These are phyloP conservation scores for Ganoderma sinense DNA, from an alignment of 1,284 basidiomycete genomes.

Conservation along the genomic window DNA sequence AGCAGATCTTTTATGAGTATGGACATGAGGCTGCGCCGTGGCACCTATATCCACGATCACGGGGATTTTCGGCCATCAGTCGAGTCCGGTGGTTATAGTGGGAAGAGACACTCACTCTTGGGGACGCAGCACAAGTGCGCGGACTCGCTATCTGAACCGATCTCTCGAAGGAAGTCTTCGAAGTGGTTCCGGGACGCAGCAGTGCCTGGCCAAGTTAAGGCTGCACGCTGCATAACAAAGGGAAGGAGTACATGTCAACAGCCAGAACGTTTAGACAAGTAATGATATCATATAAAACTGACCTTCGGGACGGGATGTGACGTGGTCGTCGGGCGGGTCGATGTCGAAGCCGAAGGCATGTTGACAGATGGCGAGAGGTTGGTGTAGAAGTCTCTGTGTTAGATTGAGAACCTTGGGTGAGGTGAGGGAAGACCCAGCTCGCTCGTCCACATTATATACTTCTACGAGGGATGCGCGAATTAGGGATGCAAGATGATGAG, in stretches of 20 bases:
- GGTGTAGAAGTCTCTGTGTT: conserved; percentile 7
- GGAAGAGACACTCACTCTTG: conserved; percentile 14
- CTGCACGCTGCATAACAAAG: conserved; percentile 20
- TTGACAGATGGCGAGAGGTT: conserved; percentile 8
- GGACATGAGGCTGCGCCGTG: conserved; percentile 28
- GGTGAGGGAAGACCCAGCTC: conserved; percentile 17
- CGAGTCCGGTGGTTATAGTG: not conserved
- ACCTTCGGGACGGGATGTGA: conserved; percentile 31
- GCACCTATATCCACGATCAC: conserved; percentile 34
- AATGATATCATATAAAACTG: conserved; percentile 22
- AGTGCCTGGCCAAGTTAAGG: conserved; percentile 31
- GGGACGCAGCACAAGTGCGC: conserved; percentile 32
- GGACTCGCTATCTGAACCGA: conserved; percentile 32
- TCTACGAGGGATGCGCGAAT: conserved; percentile 25
- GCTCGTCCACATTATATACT: conserved; percentile 26
- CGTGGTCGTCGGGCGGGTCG: conserved; percentile 14
- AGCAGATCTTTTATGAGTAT: conserved; percentile 18
- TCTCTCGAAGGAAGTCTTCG: conserved; percentile 39
- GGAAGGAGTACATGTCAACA: not conserved
- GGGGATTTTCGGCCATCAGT: not conserved
- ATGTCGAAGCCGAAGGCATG: conserved; percentile 26
- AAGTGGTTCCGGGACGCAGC: conserved; percentile 32
- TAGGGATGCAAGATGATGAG: conserved; percentile 16
- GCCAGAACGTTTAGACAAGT: not conserved
- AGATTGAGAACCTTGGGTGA: conserved; percentile 16